phyloP scores from a whole-genome alignment of 371 early-diverging fungal genomes.

The Apophysomyces elegans region DNA sequence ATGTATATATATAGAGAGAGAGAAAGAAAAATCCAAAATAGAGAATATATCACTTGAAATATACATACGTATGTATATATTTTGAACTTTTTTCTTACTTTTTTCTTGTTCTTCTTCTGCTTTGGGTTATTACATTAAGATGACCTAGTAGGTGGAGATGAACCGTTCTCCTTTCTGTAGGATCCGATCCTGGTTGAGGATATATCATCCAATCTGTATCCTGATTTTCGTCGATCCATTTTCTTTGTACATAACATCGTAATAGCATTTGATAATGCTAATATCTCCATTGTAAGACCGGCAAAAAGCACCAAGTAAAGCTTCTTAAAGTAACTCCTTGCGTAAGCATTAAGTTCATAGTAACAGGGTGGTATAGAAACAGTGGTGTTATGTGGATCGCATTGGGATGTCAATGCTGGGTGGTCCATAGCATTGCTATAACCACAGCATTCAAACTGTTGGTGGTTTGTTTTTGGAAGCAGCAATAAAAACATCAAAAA shows the following conservation, averaged over 20 bases:
- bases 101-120: background rate
- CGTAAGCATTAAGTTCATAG: conserved; percentile 24
- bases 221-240: conserved; percentile 45
- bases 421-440: conserved; percentile 39
- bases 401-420: conserved; percentile 27
- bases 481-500: too few relatives aligned
- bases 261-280: conserved; percentile 48
- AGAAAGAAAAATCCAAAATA: background rate
- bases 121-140: background rate
- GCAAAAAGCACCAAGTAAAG: conserved; percentile 46
- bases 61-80: too few relatives aligned
- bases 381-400: conserved; percentile 23
- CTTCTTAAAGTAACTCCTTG: conserved; percentile 34
- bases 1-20: too few relatives aligned
- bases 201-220: conserved; percentile 47
- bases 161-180: conserved; percentile 5
- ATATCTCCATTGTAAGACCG: conserved; percentile 41
- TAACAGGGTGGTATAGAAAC: conserved; percentile 34
- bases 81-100: background rate
- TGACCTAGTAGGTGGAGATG: conserved; percentile 1
- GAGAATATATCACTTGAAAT: background rate
- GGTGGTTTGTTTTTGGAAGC: too few relatives aligned
- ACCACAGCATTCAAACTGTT: conserved; percentile 52
- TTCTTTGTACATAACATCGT: conserved; percentile 44
- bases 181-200: conserved; percentile 7